Conservation (phyloP, 805 yeast species). For the Hyphopichia homilentoma region DNA sequence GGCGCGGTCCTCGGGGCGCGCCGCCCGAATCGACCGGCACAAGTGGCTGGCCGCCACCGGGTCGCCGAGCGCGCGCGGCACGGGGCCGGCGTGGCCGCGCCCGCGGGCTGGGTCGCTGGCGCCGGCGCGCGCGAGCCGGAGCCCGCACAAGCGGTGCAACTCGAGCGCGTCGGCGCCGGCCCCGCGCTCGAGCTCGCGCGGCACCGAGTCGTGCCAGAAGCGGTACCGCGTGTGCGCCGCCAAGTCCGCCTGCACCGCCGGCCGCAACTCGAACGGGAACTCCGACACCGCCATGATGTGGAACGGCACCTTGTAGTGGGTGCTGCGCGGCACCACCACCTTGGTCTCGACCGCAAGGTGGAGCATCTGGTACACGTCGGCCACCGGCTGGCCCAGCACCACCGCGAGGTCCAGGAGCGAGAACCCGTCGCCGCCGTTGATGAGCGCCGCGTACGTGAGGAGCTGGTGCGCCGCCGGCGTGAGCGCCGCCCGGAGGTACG, state of each 20-base stretch:
- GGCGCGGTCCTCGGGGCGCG: conserved; percentile 27
- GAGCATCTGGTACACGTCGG: conserved; percentile 27
- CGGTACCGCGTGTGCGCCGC: conserved; percentile 32
- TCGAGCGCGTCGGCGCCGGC: too few relatives aligned
- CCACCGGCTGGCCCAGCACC: conserved; percentile 31
- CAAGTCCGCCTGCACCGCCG: conserved; percentile 28
- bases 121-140: conserved; percentile 23
- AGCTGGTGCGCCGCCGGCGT: conserved; percentile 13
- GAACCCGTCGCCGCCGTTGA: conserved; percentile 33
- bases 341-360: conserved; percentile 28
- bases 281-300: conserved; percentile 25
- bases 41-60: conserved; percentile 40
- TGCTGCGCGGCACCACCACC: conserved; percentile 35
- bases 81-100: too few relatives aligned
- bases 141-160: conserved; percentile 40
- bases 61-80: too few relatives aligned
- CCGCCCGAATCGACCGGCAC: conserved; percentile 29
- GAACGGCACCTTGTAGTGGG: conserved; percentile 47
- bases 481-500: conserved; percentile 15
- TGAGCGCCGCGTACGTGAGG: conserved; percentile 41
- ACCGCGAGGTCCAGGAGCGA: conserved; percentile 33
- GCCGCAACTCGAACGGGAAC: conserved; percentile 26
- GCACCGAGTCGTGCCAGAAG: conserved; percentile 41
- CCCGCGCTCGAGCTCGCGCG: conserved; percentile 24
- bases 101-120: conserved; percentile 11